Evolutionary conservation across 2,329 filamentous ascomycete species (phyloP), one percentile per base, ranked within the genome.

Genomic region (Alternaria consortialis): DNA sequence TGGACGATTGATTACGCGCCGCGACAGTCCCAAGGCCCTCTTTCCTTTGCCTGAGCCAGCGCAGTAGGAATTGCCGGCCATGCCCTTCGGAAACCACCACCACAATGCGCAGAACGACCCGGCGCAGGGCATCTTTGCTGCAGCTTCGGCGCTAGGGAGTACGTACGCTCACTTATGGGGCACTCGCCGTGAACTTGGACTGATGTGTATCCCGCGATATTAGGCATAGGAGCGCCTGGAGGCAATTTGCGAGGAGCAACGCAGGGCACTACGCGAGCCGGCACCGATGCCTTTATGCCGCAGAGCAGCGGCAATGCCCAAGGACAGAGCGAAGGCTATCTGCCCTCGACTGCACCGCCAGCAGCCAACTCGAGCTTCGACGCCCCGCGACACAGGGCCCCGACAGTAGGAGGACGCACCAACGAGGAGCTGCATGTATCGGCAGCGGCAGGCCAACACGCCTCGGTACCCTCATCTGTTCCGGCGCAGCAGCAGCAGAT

Each of bases 381-480:
- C 60, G 80, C 81, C 47, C 80, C 83, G 63, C 82, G 84, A 70
- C 58, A 58, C 7, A 81, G 84, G 68, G 77, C 78, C 53, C 79
- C 82, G 57, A 76, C 80, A 25, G 81, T 82, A 65, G 79, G 77
- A 42, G 61, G 56, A 8, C 82, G 84, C 60, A 81, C 83, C 65
- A 80, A 83, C 52, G 86, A 88, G 68, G 86, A 88, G 74, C 79
- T 87, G 69, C 86, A 87, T 70, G 82, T 86, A 40, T 81, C 82
- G 39, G 69, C 80, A 8, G 37, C 86, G 66, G 46, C 23, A 27
- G 44, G 51, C 17, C 60, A 63, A 27, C 58, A 61, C 47, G 48
- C 36, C 42, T 27, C 53, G 12, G 81, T 85, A 46, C 81, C 80
- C 34, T 77, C 81, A 15, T 74, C 79, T 37, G 72, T 76, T 15